Evolutionary conservation across 2,329 filamentous ascomycete species (phyloP).

Genomic region (Aspergillus sojae): DNA sequence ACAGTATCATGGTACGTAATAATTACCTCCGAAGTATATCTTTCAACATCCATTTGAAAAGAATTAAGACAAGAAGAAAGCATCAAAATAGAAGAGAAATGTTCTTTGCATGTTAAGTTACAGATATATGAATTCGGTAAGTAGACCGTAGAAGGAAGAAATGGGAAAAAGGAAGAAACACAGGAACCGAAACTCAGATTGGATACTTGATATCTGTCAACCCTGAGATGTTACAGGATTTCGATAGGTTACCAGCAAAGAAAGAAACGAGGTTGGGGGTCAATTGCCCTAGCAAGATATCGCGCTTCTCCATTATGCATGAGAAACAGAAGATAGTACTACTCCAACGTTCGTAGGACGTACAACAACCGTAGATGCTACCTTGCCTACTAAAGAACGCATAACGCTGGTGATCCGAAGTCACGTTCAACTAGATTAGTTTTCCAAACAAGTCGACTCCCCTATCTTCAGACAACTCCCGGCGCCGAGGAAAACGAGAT

Average conservation of each 20-base stretch:
- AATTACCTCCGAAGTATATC: background rate
- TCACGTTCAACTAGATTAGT: background rate
- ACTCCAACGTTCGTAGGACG: background rate
- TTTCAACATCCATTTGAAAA: background rate
- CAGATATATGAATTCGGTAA: background rate
- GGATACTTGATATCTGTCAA: background rate
- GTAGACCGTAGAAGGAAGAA: background rate
- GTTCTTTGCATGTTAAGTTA: background rate
- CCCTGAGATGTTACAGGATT: background rate
- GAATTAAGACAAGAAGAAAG: background rate
- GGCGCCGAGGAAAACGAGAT: background rate
- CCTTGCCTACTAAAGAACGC: background rate
- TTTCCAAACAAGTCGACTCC: background rate
- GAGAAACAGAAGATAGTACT: background rate
- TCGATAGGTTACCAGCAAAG: slow-evolving; percentile 4
- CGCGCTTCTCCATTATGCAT: slow-evolving; percentile 1
- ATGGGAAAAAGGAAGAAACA: background rate
- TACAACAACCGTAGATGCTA: slow-evolving; percentile 2
- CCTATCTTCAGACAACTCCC: background rate
- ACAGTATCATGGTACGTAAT: background rate
- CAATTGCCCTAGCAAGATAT: slow-evolving; percentile 1
- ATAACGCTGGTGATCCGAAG: slow-evolving; percentile 4
- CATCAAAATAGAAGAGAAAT: background rate
- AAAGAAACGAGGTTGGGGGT: slow-evolving; percentile 1
- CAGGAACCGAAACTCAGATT: background rate